Conservation (phyloP, 768 basidiomycete genomes). For the Cystoderma amianthinum region DNA sequence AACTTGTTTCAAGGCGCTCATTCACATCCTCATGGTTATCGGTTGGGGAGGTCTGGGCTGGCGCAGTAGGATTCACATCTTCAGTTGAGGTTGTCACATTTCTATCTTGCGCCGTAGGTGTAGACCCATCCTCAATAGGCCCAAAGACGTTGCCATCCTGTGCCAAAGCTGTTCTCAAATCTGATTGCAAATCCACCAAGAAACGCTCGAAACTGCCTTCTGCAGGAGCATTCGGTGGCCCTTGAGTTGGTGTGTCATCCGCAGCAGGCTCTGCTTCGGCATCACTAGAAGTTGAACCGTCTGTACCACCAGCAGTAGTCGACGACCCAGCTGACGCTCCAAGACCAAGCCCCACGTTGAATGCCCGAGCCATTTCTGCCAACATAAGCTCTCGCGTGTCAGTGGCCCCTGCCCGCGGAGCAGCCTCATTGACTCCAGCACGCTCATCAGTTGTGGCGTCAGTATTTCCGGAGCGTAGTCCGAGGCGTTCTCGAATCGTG, state of each 20-base stretch:
- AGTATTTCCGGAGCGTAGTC: slow-evolving; percentile 29
- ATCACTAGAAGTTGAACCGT: slow-evolving; percentile 2
- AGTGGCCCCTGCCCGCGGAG: slow-evolving; percentile 12
- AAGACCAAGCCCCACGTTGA: slow-evolving; percentile 63
- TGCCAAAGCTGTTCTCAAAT: slow-evolving; percentile 58
- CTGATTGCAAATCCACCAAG: slow-evolving; percentile 69
- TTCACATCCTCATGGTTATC: slow-evolving; percentile 1
- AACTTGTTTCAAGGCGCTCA: no score
- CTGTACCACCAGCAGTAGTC: not conserved
- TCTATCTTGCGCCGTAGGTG: not conserved
- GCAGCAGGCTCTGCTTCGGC: slow-evolving; percentile 1
- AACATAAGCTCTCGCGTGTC: slow-evolving; percentile 69
- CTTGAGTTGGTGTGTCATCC: not conserved
- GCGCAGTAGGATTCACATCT: not conserved
- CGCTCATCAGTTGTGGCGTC: slow-evolving; percentile 8
- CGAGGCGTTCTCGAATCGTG: slow-evolving; percentile 61
- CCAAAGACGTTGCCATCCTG: slow-evolving; percentile 19
- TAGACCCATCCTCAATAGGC: not conserved
- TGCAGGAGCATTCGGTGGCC: slow-evolving; percentile 18
- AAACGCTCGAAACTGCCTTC: slow-evolving; percentile 81
- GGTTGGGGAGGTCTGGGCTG: not conserved
- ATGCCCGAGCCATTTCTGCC: slow-evolving; percentile 76
- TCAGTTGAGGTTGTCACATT: not conserved
- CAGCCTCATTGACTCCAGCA: not conserved
- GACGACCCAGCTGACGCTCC: not conserved